Evolutionary conservation across 176 grass and related monocot genomes (phyloP), one percentile per base, ranked within the genome.

Genomic region (Aegilops speltoides): DNA sequence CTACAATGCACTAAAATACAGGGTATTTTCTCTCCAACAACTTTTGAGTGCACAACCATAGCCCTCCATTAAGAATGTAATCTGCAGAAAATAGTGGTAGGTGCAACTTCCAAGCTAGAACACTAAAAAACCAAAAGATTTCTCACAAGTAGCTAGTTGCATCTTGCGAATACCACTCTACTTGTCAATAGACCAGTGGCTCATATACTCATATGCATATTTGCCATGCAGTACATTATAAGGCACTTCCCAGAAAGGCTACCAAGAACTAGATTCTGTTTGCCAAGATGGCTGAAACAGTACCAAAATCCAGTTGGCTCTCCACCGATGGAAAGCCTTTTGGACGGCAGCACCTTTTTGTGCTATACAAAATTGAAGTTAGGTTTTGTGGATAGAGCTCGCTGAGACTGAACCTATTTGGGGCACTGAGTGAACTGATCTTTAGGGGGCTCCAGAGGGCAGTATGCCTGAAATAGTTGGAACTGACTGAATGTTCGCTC

Each of bases 351-450:
- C 22, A 40, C 60, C 79, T 15, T 31, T 80, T 68, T 48, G 19
- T 9, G 26, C 38, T 37, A 46, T 46, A 69, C n/a, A 25, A 69
- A 81, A 50, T 4, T 26, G 57, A 76, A 60, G 85, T 90, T 90
- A 68, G 75, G 67, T 87, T 87, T 45, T 87, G 43, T 67, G 34
- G 80, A 90, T 87, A 79, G 64, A 78, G 38, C n/a, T 81, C 7
- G n/a, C 6, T 41, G 29, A 73, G 59, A 32, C 8, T 82, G 64
- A 77, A 26, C 24, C 36, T 65, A 56, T 79, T 87, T 79, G 79
- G 16, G 54, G 5, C 43, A 79, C 43, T 36, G 10, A 43, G 26
- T 79, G 74, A 17, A 75, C 69, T 59, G 65, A 66, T 67, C 14
- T 74, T 83, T 83, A 9, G 41, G 59, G 66, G 45, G 5, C 57